Conservation (phyloP, 768 basidiomycete species). For the Paxillus involutus region DNA sequence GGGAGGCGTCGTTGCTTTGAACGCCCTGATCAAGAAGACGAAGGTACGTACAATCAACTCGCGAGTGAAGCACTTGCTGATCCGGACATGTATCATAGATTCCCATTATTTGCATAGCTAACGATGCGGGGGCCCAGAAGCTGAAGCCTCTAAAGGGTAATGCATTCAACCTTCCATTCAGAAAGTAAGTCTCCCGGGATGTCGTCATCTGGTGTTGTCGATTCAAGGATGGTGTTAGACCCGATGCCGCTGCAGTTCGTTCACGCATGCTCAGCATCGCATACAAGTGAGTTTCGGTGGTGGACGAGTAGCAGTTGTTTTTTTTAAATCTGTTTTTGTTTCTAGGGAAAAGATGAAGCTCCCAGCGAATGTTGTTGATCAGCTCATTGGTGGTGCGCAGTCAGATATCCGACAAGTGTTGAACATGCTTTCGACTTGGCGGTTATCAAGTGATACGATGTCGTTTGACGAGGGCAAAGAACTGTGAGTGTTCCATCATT, state of each 20-base stretch:
- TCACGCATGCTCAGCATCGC: constrained; percentile 86
- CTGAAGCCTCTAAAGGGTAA: constrained; percentile 80
- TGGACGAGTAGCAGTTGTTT: not conserved
- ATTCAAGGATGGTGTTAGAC: constrained; percentile 45
- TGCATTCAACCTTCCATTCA: constrained; percentile 76
- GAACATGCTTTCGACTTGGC: constrained; percentile 99
- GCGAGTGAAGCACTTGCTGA: not conserved
- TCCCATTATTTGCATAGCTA: constrained; percentile 97
- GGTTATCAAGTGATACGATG: constrained; percentile 77
- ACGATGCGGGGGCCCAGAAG: constrained; percentile 85
- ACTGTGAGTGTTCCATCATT: constrained; percentile 55
- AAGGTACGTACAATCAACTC: constrained; percentile 47
- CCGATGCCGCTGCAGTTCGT: constrained; percentile 71
- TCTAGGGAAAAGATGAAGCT: constrained; percentile 89
- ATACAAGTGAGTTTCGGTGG: constrained; percentile 68
- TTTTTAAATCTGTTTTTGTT: not conserved
- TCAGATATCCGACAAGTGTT: constrained; percentile 97
- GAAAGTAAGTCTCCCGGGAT: constrained; percentile 49
- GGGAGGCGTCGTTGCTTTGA: constrained; percentile 93
- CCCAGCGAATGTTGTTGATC: constrained; percentile 89
- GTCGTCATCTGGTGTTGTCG: not conserved
- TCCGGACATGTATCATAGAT: constrained; percentile 47
- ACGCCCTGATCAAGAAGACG: constrained; percentile 89
- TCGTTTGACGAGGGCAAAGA: constrained; percentile 88
- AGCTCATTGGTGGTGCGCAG: constrained; percentile 84